Evolutionary conservation across 1,139 yeast species (phyloP), one percentile per base, ranked within the genome.

Genomic region (Debaryomyces psychrophilus): DNA sequence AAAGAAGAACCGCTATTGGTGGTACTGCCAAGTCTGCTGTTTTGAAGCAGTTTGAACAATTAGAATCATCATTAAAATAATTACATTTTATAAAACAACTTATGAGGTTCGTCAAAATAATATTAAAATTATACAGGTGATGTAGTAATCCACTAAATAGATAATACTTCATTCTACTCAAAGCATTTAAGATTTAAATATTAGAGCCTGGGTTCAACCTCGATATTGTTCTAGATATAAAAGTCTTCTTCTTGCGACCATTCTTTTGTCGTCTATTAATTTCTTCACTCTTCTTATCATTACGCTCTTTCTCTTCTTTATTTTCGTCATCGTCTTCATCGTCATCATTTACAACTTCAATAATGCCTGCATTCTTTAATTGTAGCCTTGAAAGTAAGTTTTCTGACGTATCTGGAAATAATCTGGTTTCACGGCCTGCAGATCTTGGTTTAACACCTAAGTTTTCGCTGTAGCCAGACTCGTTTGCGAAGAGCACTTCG

Each of bases 21-120:
- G 99, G 99, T 53, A 90, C 99, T 31, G 97, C 99, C 15, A 89
- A 83, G 67, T 71, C 82, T 27, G 97, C 99, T n/a, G 90, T 93
- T 17, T 64, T 81, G 47, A 78, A 82, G 58, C 99, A 93, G 68
- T 74, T 93, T 51, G 65, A 71, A 2, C 65, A 60, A 46, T 69
- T 83, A 51, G 61, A 67, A 55, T 50, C 62, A 3, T 68, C 67
- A 53, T 52, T 69, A 43, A 39, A 43, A 31, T 50, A 41, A 44
- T 17, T 28, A 34, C 15, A 20, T 4, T 20, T 26, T 9, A 14
- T 8, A 7, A 20, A 20, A 20, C 5, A 20, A 5, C 5, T 20
- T 20, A 20, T 20, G 5, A 20, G 22, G 22, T 20, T n/a, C n/a
- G n/a, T n/a, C n/a, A n/a, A n/a, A 28, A 28, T 27, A 27, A 28